phyloP scores from a whole-genome alignment of 352 stramenopile species.

The Phytophthora gonapodyides region DNA sequence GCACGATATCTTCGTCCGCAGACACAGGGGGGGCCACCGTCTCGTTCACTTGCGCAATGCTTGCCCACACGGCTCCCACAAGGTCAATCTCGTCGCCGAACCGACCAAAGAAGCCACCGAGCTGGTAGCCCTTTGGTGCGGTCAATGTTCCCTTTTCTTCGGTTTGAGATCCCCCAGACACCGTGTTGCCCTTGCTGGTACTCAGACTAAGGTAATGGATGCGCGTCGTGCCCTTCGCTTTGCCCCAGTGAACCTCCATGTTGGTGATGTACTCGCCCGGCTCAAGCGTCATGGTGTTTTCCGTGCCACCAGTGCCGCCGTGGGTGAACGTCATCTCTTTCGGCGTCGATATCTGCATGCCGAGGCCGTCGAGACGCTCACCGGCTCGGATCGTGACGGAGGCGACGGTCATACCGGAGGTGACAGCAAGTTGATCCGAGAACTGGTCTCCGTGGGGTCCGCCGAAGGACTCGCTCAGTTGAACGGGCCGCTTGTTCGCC shows the following conservation, averaged over 20 bases:
- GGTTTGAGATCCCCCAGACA: slow-evolving; percentile 20
- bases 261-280: slow-evolving; percentile 22
- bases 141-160: slow-evolving; percentile 20
- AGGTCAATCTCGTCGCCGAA: slow-evolving; percentile 26
- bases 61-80: slow-evolving; percentile 29
- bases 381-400: slow-evolving; percentile 25
- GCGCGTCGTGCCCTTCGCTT: slow-evolving; percentile 12
- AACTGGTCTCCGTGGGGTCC: slow-evolving; percentile 48
- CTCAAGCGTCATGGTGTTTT: slow-evolving; percentile 15
- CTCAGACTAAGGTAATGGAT: slow-evolving; percentile 26
- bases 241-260: slow-evolving; percentile 18
- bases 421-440: slow-evolving; percentile 36
- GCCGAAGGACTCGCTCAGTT: slow-evolving; percentile 44
- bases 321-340: slow-evolving; percentile 29
- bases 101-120: slow-evolving; percentile 30
- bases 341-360: slow-evolving; percentile 13
- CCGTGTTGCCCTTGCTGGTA: slow-evolving; percentile 16
- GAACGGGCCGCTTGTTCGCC: slow-evolving; percentile 21
- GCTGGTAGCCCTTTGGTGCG: slow-evolving; percentile 24
- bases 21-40: slow-evolving; percentile 8
- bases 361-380: slow-evolving; percentile 32
- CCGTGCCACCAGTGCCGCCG: slow-evolving; percentile 22
- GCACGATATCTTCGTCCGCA: slow-evolving; percentile 24
- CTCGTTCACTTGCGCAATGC: slow-evolving; percentile 30
- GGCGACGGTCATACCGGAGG: slow-evolving; percentile 30